Evolutionary conservation across 2,329 filamentous ascomycete genomes (phyloP).

Genomic region (Plectosphaerella cucumerina): DNA sequence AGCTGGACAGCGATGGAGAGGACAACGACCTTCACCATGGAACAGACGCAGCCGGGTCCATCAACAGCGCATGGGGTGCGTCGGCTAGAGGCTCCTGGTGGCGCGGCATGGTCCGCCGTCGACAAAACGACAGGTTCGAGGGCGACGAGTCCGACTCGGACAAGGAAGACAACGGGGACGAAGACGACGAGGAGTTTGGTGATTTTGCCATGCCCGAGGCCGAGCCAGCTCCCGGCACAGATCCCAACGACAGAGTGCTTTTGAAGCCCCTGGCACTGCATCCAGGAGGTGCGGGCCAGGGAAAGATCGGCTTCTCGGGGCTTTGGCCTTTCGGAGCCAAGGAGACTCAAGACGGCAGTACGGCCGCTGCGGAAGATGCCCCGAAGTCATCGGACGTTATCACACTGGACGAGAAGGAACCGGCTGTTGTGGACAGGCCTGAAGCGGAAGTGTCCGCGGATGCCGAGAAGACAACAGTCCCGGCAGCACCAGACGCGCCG

Average conservation of each 20-base stretch:
- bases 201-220: constrained; percentile 65
- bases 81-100: constrained; percentile 42
- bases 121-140: constrained; percentile 29
- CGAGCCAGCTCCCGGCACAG: constrained; percentile 22
- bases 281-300: constrained; percentile 28
- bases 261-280: constrained; percentile 53
- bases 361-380: constrained; percentile 14
- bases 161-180: constrained; percentile 48
- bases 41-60: constrained; percentile 13
- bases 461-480: constrained; percentile 16
- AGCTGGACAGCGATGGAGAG: constrained; percentile 49
- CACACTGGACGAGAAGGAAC: constrained; percentile 1
- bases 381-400: too few species aligned
- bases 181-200: constrained; percentile 63
- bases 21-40: constrained; percentile 33
- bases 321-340: constrained; percentile 56
- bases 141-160: constrained; percentile 42
- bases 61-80: constrained; percentile 18
- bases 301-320: constrained; percentile 39
- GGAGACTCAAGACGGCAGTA: constrained; percentile 21
- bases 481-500: constrained; percentile 2
- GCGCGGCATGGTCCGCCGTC: constrained; percentile 33
- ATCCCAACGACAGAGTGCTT: constrained; percentile 37
- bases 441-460: neutral
- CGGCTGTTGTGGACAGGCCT: neutral